Conservation (phyloP, 2,329 filamentous ascomycete genomes). For the Fusarium sp. region DNA sequence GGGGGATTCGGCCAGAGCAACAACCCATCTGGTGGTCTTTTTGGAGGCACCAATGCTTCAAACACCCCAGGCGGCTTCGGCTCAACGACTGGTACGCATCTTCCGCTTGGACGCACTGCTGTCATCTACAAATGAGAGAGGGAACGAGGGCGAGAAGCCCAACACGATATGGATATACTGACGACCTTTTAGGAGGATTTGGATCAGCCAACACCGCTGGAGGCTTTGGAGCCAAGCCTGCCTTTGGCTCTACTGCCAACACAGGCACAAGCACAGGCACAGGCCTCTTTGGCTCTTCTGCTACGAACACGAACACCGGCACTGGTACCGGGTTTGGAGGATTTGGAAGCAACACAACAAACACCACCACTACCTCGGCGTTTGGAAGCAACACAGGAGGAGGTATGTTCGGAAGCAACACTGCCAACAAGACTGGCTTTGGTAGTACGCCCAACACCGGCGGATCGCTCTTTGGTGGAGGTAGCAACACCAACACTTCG, state of each 20-base stretch:
- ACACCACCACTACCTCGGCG: slow-evolving; percentile 48
- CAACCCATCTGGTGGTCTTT: slow-evolving; percentile 51
- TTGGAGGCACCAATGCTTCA: slow-evolving; percentile 52
- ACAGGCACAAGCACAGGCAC: slow-evolving; percentile 48
- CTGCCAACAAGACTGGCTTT: slow-evolving; percentile 60
- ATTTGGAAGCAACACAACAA: slow-evolving; percentile 50
- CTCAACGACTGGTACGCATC: slow-evolving; percentile 47
- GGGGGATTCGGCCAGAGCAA: slow-evolving; percentile 56
- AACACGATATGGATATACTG: slow-evolving; percentile 30
- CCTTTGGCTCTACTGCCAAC: slow-evolving; percentile 58
- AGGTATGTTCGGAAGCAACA: slow-evolving; percentile 63
- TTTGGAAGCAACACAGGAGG: slow-evolving; percentile 55
- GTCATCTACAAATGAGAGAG: slow-evolving; percentile 30
- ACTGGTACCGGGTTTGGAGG: slow-evolving; percentile 53
- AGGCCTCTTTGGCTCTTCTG: slow-evolving; percentile 57
- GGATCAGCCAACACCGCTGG: slow-evolving; percentile 48
- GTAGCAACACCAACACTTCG: slow-evolving; percentile 41
- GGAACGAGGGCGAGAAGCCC: slow-evolving; percentile 15
- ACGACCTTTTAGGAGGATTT: slow-evolving; percentile 47
- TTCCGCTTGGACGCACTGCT: slow-evolving; percentile 22
- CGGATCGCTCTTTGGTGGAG: slow-evolving; percentile 58
- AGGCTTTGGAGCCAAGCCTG: slow-evolving; percentile 58
- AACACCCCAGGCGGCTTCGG: slow-evolving; percentile 51
- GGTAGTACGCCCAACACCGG: slow-evolving; percentile 54
- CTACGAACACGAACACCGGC: slow-evolving; percentile 51